Evolutionary conservation across 179 eudicot species (phyloP), one percentile per base, ranked within the genome.

Genomic region (Gypsophila paniculata): DNA sequence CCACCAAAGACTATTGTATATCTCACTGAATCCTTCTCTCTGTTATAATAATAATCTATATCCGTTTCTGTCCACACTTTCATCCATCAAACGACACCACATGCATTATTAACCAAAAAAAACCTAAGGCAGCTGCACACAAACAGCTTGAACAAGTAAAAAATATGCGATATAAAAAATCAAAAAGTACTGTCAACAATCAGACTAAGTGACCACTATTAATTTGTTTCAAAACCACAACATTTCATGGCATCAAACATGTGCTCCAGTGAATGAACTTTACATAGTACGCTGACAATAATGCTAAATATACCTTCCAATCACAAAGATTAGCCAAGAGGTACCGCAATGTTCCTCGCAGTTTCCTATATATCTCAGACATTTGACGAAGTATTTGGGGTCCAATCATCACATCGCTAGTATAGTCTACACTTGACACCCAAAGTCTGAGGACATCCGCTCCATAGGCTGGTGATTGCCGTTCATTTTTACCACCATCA

Each of bases 391-490:
- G 89, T 73, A 90, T 86, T 78, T 80, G 94, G 19, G 89, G 77
- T 51, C 99, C 99, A 78, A 95, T 90, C 86, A 89, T 55, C 65
- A 90, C 90, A 78, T 95, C 99, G 51, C 90, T 86, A 6, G 96
- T 86, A 77, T 95, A 95, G 79, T 95, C 99, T 76, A 95, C 99
- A 77, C 99, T 95, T 5, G 99, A 92, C 74, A 95, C 99, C 99
- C 99, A 95, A 66, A 95, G 96, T 71, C 99, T 82, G 69, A 95
- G 87, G 59, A 95, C 98, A 85, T 95, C 99, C 71, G 99, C 98
- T 82, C 99, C 96, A 81, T 90, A 92, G 39, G 87, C 80, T 67
- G 96, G 96, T 68, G 86, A 71, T 72, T 82, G 90, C 89, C 80
- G 75, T 72, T 79, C 85, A 75, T 82, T 86, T 75, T 95, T 92